Evolutionary conservation across 257 asterid genomes (phyloP), one percentile per base, ranked within the genome.

Genomic region (Fraxinus excelsior): DNA sequence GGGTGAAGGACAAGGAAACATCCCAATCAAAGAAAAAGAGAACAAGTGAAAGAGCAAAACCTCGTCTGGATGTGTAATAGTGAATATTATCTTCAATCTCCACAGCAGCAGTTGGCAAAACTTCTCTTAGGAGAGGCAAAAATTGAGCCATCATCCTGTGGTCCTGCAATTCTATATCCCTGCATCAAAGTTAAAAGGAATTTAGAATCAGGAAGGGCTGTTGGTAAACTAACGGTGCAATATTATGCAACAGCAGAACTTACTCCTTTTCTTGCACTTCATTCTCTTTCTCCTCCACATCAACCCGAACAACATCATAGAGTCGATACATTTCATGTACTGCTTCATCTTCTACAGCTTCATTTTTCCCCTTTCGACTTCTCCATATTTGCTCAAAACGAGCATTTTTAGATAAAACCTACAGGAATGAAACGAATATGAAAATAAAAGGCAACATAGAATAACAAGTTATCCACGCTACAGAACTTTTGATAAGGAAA

Each of bases 311-410:
- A 78, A 95, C 85, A 81, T 95, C 97, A 86, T 91, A 91, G 76
- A 95, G 88, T 42, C 76, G 86, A 73, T 93, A 93, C 85, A 86
- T 86, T 38, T 89, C 90, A 80, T 82, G 73, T 73, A 92, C 74
- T 35, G 85, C 87, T 67, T 85, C 91, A 56, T 83, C 81, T 70
- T 84, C 90, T 69, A 71, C 81, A 23, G 79, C 66, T 72, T 86
- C 90, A 67, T 78, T 76, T 76, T 81, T 86, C 67, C 79, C 87
- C 78, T 85, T 91, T 74, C 98, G 85, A 82, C 98, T 88, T 89
- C 94, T 91, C 99, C 98, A 93, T 88, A 95, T 90, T 95, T 93
- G 98, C 88, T 90, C 94, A 85, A 93, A 95, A 73, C 97, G 98
- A 32, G 99, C 94, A 80, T 83, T 80, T 85, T 88, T 90, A 18